A percentile compares a stretch with the other conserved stretches of the same genome.
Evolutionary conservation across 2,329 filamentous ascomycete genomes (phyloP).

Genomic region (Microcera coccophila): DNA sequence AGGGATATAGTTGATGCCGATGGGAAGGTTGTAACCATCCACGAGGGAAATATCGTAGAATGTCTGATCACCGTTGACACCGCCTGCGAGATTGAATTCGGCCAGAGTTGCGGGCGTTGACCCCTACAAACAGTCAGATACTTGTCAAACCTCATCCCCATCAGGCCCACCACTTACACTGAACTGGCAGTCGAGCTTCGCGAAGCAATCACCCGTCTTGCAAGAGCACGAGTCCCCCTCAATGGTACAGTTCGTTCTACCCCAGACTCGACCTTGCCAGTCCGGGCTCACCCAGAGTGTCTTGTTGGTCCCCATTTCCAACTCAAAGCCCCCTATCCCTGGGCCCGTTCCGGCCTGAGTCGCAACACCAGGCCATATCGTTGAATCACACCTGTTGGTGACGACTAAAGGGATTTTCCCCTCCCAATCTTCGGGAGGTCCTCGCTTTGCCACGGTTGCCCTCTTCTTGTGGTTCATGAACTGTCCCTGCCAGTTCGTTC

Average conservation of each 20-base stretch:
- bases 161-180: constrained; percentile 52
- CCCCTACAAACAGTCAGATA: constrained; percentile 47
- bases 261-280: constrained; percentile 82
- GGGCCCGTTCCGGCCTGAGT: constrained; percentile 70
- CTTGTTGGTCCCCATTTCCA: constrained; percentile 54
- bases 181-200: constrained; percentile 63
- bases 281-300: constrained; percentile 64
- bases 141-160: neutral
- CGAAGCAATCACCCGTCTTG: constrained; percentile 71
- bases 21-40: constrained; percentile 76
- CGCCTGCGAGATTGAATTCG: constrained; percentile 73
- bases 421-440: constrained; percentile 31
- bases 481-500: constrained; percentile 25
- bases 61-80: constrained; percentile 56
- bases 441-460: constrained; percentile 14
- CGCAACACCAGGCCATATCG: constrained; percentile 71
- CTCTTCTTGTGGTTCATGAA: constrained; percentile 26
- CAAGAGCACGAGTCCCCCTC: constrained; percentile 65
- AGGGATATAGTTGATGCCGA: constrained; percentile 60
- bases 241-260: constrained; percentile 78
- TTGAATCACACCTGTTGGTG: constrained; percentile 67
- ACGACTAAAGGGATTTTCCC: constrained; percentile 59
- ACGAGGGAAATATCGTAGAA: constrained; percentile 85
- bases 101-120: constrained; percentile 71
- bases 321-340: constrained; percentile 63